Conservation (phyloP, 2,329 filamentous ascomycete species). For the Penicillium fuscoglaucum region DNA sequence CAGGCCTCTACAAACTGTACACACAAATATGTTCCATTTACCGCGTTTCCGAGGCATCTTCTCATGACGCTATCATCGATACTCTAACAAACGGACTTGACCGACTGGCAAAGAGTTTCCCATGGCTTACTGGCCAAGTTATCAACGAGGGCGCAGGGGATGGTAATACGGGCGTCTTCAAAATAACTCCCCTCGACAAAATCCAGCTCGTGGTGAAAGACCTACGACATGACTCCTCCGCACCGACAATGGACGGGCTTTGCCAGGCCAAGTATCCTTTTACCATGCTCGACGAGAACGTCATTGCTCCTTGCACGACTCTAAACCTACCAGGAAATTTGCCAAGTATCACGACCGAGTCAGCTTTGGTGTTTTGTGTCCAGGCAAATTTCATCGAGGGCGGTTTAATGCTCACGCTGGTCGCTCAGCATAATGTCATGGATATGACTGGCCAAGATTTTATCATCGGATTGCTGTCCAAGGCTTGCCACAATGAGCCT, state of each 20-base stretch:
- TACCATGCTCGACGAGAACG: constrained; percentile 50
- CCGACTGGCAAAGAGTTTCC: constrained; percentile 10
- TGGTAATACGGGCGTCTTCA: constrained; percentile 37
- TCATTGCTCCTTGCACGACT: constrained; percentile 43
- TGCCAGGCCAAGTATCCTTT: constrained; percentile 46
- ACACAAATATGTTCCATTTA: constrained; percentile 20
- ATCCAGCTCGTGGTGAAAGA: constrained; percentile 49
- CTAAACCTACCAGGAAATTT: constrained; percentile 34
- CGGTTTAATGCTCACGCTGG: constrained; percentile 53
- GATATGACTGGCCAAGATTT: constrained; percentile 54
- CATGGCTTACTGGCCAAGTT: constrained; percentile 41
- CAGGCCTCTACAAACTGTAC: constrained; percentile 17
- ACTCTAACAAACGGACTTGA: constrained; percentile 16
- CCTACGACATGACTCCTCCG: constrained; percentile 35
- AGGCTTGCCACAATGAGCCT: constrained; percentile 47
- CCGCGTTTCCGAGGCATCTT: constrained; percentile 4
- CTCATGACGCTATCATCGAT: constrained; percentile 9
- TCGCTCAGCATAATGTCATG: constrained; percentile 52
- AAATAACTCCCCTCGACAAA: constrained; percentile 37
- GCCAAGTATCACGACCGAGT: constrained; percentile 21
- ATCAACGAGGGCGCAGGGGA: constrained; percentile 35
- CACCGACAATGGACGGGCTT: constrained; percentile 45
- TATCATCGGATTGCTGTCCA: constrained; percentile 49
- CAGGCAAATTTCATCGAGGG: constrained; percentile 53
- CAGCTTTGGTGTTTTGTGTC: constrained; percentile 47